Evolutionary conservation across 2,329 filamentous ascomycete species (phyloP).

Genomic region (Trichothecium roseum): DNA sequence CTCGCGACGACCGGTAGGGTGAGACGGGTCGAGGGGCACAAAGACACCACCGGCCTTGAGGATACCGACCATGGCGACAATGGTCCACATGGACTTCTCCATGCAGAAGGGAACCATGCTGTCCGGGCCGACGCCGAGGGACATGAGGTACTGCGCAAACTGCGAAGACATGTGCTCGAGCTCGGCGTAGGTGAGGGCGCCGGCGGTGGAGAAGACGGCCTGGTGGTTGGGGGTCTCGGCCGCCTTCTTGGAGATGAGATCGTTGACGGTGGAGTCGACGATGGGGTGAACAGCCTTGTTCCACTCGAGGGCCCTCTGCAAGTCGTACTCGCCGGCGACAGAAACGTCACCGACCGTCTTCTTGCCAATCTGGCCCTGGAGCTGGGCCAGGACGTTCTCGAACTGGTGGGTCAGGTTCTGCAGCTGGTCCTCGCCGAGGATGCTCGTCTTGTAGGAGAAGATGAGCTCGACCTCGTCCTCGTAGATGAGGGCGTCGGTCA

Average conservation of each 20-base stretch:
- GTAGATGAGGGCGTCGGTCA: background rate
- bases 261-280: conserved; percentile 2
- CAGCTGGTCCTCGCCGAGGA: background rate
- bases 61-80: conserved; percentile 15
- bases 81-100: conserved; percentile 14
- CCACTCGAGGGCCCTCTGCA: conserved; percentile 22
- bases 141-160: conserved; percentile 3
- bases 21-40: conserved; percentile 15
- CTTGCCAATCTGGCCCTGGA: background rate
- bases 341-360: background rate
- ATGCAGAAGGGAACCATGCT: conserved; percentile 12
- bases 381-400: background rate
- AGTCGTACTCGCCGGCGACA: background rate
- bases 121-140: conserved; percentile 13
- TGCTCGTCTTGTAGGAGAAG: background rate
- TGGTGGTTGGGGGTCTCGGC: conserved; percentile 3
- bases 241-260: conserved; percentile 5
- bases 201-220: conserved; percentile 5
- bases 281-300: background rate
- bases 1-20: conserved; percentile 4
- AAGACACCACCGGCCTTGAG: conserved; percentile 18
- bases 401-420: background rate
- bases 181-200: conserved; percentile 1
- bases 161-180: conserved; percentile 1
- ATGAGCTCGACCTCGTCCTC: conserved; percentile 1